Percentiles rank a stretch among this genome's conserved stretches.
Evolutionary conservation across 768 basidiomycete species (phyloP).

Genomic region (Fomitopsis pulvina): DNA sequence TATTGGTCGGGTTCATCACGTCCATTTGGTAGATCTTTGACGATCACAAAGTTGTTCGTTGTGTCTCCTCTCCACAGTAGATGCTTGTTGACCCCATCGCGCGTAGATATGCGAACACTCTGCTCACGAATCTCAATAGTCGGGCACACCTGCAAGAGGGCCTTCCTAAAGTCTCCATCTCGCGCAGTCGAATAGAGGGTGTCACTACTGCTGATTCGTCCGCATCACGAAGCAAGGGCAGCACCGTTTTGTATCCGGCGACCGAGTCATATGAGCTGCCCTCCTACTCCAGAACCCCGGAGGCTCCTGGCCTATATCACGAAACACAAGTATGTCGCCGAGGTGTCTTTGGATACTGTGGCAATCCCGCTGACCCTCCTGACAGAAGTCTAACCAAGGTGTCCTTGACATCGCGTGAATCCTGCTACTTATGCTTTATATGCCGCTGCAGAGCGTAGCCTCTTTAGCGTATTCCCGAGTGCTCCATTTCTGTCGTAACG

Average conservation of each 20-base stretch:
- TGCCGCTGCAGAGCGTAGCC: not conserved
- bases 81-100: not conserved
- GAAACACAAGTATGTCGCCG: not conserved
- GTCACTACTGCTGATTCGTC: too few relatives aligned
- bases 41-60: not conserved
- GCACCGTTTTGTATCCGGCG: not conserved
- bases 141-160: not conserved
- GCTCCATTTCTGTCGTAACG: too few relatives aligned
- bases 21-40: not conserved
- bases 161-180: not conserved
- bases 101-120: not conserved
- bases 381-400: not conserved
- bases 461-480: too few relatives aligned
- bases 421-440: not conserved
- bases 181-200: not conserved
- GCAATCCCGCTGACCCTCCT: not conserved
- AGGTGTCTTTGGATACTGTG: not conserved
- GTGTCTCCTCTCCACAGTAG: too few relatives aligned
- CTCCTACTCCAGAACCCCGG: not conserved
- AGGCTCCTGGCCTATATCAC: not conserved
- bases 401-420: not conserved
- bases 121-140: not conserved
- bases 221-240: not conserved
- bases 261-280: not conserved
- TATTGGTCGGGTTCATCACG: too few relatives aligned